These are phyloP conservation scores for Pleurotus djamor DNA, from an alignment of 768 basidiomycete species.

Conservation along the genomic window DNA sequence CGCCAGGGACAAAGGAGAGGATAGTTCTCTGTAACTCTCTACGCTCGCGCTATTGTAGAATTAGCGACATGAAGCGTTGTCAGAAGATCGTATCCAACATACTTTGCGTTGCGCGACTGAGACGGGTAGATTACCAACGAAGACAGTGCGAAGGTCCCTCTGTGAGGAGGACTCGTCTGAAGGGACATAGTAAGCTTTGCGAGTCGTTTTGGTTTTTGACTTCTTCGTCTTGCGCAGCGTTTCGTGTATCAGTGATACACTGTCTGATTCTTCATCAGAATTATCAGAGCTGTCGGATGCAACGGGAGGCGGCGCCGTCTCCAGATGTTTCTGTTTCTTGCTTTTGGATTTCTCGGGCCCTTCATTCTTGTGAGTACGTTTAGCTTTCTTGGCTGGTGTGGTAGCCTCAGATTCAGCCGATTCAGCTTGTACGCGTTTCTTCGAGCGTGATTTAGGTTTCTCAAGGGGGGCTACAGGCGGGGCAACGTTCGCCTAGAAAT, in stretches of 20 bases:
- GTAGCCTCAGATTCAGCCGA: background rate
- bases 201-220: slow-evolving; percentile 11
- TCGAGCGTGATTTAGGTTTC: no score
- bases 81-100: slow-evolving; percentile 16
- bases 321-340: no score
- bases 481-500: background rate
- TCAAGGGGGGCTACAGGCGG: background rate
- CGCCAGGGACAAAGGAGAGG: slow-evolving; percentile 62
- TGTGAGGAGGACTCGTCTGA: slow-evolving; percentile 69
- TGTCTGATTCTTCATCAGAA: slow-evolving; percentile 9
- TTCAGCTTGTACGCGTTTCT: background rate
- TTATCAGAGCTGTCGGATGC: no score
- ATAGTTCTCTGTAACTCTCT: slow-evolving; percentile 81
- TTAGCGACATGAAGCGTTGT: background rate
- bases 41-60: slow-evolving; percentile 52
- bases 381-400: background rate
- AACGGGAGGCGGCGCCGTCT: no score
- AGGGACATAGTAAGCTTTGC: slow-evolving; percentile 52
- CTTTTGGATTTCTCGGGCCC: no score
- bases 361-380: background rate
- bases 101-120: slow-evolving; percentile 80
- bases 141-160: slow-evolving; percentile 82
- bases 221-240: slow-evolving; percentile 39
- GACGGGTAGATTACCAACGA: slow-evolving; percentile 85
- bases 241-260: slow-evolving; percentile 61